Conservation (phyloP, 2,329 filamentous ascomycete species). For the Aspergillus fijiensis region DNA sequence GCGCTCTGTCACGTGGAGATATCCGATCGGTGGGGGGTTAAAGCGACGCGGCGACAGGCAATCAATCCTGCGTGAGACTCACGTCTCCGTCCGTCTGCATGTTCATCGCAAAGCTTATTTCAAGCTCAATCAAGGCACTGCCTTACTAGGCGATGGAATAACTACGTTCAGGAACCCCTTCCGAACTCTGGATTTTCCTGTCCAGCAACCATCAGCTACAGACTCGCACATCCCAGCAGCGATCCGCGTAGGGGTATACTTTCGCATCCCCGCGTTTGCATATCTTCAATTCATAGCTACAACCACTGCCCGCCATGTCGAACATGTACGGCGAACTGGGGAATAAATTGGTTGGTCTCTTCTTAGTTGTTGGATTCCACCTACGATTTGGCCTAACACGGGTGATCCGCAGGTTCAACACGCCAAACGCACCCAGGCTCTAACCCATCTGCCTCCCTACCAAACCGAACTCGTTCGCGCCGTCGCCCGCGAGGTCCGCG, state of each 20-base stretch:
- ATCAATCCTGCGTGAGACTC: background rate
- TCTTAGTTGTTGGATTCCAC: background rate
- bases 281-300: background rate
- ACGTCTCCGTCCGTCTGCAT: background rate
- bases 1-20: slow-evolving; percentile 9
- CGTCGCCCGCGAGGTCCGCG: slow-evolving; percentile 86
- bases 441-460: slow-evolving; percentile 84
- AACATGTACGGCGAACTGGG: slow-evolving; percentile 84
- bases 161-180: no score
- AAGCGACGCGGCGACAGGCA: slow-evolving; percentile 1
- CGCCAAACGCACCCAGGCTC: slow-evolving; percentile 88
- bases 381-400: background rate
- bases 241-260: background rate
- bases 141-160: no score
- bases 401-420: slow-evolving; percentile 70
- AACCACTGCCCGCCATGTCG: background rate
- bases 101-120: background rate
- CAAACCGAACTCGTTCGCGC: slow-evolving; percentile 86
- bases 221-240: background rate
- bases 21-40: slow-evolving; percentile 1
- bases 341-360: slow-evolving; percentile 69
- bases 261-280: background rate
- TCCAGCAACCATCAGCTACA: background rate
- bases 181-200: background rate
- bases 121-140: background rate